Evolutionary conservation across 1,284 basidiomycete genomes (phyloP), one percentile per base, ranked within the genome.

Genomic region (Ceratobasidium sp.): DNA sequence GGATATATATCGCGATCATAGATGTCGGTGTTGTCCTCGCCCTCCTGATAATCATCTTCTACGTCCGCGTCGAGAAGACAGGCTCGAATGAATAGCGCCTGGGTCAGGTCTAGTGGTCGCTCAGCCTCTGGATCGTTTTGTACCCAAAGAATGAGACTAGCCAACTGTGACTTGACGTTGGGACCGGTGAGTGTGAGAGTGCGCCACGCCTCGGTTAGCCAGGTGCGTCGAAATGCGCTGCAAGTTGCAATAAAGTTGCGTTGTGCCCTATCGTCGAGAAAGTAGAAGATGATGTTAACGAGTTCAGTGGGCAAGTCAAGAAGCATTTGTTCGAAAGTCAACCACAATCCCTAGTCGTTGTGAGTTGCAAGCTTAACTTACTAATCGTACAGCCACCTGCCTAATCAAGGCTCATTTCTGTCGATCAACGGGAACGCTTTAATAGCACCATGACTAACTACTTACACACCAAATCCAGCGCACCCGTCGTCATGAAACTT

Each of bases 291-390:
- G 27, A 45, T 27, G 67, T 72, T 31, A 33, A 72, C 15, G 7
- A 72, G 47, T 44, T 72, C 67, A 59, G 56, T 54, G 6, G 67
- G 67, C 17, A 72, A 29, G 53, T 69, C 54, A 53, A 69, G 51
- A 53, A 69, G 53, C 66, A 69, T 69, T 54, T 69, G 54, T 33
- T 27, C 19, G 17, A 60, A 19, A 29, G 19, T 60, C 36, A 44
- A 44, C 29, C 17, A 44, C 57, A 24, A 31, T 36, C 41, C 36
- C 31, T 60, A 41, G 36, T 41, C 36, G 36, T 41, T 11, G 36
- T 41, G 36, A 27, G 59, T 24, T 62, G 6, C n/a, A 62, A 44
- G 41, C 59, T 41, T 41, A 41, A 41, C 36, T 41, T 41, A 41
- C 36, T 41, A 41, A 41, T 47, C 8, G 64, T 19, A 47, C 54